These are phyloP conservation scores for Nicotiana tomentosiformis DNA, from an alignment of 257 asterid species.

Conservation along the genomic window DNA sequence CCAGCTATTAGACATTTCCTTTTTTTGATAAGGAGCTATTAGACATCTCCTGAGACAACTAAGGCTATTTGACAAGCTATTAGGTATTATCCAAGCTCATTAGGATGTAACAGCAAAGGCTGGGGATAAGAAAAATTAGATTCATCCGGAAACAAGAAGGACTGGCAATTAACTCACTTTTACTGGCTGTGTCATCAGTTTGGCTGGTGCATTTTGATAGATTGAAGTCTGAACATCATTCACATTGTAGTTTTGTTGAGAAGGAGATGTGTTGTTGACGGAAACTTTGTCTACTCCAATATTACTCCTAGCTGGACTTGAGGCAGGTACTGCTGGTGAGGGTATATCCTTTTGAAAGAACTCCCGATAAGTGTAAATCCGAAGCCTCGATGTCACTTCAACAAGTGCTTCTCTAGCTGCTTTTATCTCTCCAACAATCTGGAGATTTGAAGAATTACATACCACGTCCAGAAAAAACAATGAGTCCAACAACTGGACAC, in stretches of 20 bases:
- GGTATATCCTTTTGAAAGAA: conserved; percentile 24
- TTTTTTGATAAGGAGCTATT: neutral
- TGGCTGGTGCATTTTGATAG: conserved; percentile 13
- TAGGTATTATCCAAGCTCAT: neutral
- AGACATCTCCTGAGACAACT: neutral
- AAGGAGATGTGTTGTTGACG: conserved; percentile 8
- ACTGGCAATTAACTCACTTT: conserved; percentile 16
- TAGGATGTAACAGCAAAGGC: neutral
- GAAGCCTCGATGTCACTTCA: conserved; percentile 38
- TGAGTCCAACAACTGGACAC: neutral
- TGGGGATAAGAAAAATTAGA: neutral
- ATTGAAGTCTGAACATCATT: conserved; percentile 20
- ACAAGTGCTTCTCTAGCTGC: conserved; percentile 42
- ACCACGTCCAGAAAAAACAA: neutral
- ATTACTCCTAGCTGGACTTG: conserved; percentile 21
- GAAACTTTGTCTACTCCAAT: conserved; percentile 20
- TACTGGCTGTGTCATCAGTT: conserved; percentile 13
- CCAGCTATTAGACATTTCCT: neutral
- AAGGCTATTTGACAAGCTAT: neutral
- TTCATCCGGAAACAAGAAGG: neutral
- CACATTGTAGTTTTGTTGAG: conserved; percentile 18
- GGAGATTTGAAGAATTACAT: conserved; percentile 11
- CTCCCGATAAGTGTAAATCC: conserved; percentile 23
- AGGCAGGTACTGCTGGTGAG: conserved; percentile 12
- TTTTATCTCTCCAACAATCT: conserved; percentile 63